Percentiles rank a stretch among this genome's conserved stretches.
Evolutionary conservation across 1,284 basidiomycete species (phyloP).

Genomic region (Cryptococcus jaspeensis): DNA sequence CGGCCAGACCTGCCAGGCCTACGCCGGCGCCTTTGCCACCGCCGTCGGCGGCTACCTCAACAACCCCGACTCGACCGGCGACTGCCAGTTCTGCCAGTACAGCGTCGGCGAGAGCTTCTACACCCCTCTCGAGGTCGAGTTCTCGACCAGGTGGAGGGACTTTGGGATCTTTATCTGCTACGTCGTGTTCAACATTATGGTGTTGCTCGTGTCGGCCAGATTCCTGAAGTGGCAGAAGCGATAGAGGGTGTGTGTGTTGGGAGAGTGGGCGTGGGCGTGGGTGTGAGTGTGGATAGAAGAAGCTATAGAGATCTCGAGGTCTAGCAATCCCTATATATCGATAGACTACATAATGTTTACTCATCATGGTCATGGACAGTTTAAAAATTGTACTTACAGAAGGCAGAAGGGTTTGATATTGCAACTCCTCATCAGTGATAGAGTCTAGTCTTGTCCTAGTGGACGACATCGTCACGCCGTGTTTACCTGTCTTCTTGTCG

Average conservation of each 20-base stretch:
- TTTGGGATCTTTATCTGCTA: slow-evolving; percentile 61
- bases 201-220: slow-evolving; percentile 70
- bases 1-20: slow-evolving; percentile 70
- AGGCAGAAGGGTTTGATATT: too few species aligned
- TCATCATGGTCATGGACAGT: too few species aligned
- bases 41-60: slow-evolving; percentile 74
- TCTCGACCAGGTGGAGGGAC: slow-evolving; percentile 67
- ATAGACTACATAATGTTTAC: too few species aligned
- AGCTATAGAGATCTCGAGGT: too few species aligned
- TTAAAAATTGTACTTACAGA: too few species aligned
- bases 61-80: slow-evolving; percentile 56
- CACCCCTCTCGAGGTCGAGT: slow-evolving; percentile 63
- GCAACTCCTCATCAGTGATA: too few species aligned
- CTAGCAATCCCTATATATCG: too few species aligned
- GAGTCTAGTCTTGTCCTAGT: too few species aligned
- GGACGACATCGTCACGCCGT: too few species aligned
- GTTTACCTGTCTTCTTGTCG: too few species aligned
- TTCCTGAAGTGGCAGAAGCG: slow-evolving; percentile 56
- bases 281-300: too few species aligned
- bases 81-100: slow-evolving; percentile 51
- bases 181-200: slow-evolving; percentile 66
- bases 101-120: slow-evolving; percentile 35
- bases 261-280: too few species aligned
- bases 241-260: slow-evolving; percentile 6
- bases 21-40: slow-evolving; percentile 66